Base-by-base conservation (phyloP, 2,329 filamentous ascomycete genomes). In the Diplocarpon mali region DNA sequence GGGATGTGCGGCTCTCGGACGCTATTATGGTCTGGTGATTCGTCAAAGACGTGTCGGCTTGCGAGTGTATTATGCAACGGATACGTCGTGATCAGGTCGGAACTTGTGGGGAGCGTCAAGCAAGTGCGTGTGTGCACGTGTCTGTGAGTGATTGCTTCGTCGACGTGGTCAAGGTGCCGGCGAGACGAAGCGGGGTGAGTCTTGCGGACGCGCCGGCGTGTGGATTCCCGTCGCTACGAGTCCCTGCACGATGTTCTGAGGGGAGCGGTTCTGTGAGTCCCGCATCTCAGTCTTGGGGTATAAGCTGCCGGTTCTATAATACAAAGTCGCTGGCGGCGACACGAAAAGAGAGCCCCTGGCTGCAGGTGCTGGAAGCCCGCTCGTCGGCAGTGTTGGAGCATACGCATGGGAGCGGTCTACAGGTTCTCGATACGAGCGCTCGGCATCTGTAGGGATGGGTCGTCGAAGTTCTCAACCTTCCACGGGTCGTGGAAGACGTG, bases 361-460 rank as follows among this genome's bases (percentile, higher is more conserved):
- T 9, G 11, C 3, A 9, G 30, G 30, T 32, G n/a, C 10, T 32
- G 10, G 3, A 9, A 32, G 20, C 20, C n/a, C 20, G 20, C 20
- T 24, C 4, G 20, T 24, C 3, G 20, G 7, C 20, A 24, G 20
- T 24, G 20, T 24, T 24, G 20, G n/a, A 9, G 39, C 38, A 17
- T 15, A 27, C 10, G 38, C 20, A 24, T 16, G 11, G 31, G 14
- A 29, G 17, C n/a, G n/a, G 14, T 38, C 67, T 63, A 78, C 64
- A 80, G 66, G 48, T 64, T 71, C 52, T 76, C 73, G 50, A 80
- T 70, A 40, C 76, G 66, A 35, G 68, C 71, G 56, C 73, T 78
- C 10, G 76, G 76, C 61, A 80, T 67, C 60, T 76, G 75, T 64
- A 78, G 69, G 9, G 69, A 67, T 15, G 71, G 67, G 49, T 78